Evolutionary conservation across 495 filamentous ascomycete genomes (phyloP).

Genomic region (Neurospora hispaniola): DNA sequence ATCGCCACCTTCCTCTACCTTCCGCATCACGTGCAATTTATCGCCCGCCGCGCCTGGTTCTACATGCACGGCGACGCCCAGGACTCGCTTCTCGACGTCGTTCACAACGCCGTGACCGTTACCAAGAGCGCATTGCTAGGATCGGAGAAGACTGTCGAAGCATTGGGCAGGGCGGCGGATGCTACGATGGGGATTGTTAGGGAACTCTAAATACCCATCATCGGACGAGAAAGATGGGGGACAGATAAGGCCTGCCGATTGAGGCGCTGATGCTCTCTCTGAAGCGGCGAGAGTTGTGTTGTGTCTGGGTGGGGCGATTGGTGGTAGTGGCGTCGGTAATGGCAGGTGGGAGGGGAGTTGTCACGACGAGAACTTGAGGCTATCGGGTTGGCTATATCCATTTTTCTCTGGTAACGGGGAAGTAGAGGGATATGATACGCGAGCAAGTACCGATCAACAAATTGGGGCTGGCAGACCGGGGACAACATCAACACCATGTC

Average conservation of each 20-base stretch:
- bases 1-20: slow-evolving; percentile 85
- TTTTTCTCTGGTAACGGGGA: not conserved
- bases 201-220: slow-evolving; percentile 22
- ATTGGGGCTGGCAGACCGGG: too few relatives aligned
- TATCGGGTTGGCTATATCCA: not conserved
- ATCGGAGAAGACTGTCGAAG: slow-evolving; percentile 19
- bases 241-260: not conserved
- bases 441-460: not conserved
- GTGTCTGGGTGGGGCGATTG: not conserved
- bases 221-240: not conserved
- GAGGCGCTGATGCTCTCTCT: not conserved
- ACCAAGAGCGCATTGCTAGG: slow-evolving; percentile 16
- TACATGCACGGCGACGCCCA: slow-evolving; percentile 69
- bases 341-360: not conserved
- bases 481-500: not conserved
- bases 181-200: slow-evolving; percentile 16
- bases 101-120: slow-evolving; percentile 15
- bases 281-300: not conserved
- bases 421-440: not conserved
- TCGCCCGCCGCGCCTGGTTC: slow-evolving; percentile 79
- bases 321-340: not conserved
- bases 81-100: slow-evolving; percentile 24
- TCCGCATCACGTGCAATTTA: slow-evolving; percentile 71
- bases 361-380: not conserved
- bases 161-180: slow-evolving; percentile 13